Conservation (phyloP, 192 early-diverging fungal species). For the Coemansia reversa region DNA sequence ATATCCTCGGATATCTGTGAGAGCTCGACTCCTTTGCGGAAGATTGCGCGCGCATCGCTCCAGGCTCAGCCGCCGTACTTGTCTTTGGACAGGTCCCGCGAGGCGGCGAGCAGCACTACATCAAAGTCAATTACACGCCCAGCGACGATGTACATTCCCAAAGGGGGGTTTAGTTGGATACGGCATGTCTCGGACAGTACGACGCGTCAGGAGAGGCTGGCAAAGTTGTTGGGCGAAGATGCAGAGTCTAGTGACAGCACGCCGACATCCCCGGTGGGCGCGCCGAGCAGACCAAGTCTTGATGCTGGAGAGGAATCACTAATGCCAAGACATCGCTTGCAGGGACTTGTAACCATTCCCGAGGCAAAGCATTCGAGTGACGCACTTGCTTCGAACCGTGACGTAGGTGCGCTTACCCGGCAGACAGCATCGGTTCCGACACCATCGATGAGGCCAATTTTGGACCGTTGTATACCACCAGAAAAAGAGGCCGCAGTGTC, state of each 20-base stretch:
- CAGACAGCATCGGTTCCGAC: slow-evolving; percentile 12
- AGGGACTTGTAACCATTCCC: slow-evolving; percentile 15
- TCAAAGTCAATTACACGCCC: slow-evolving; percentile 27
- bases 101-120: neutral
- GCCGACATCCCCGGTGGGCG: slow-evolving; percentile 34
- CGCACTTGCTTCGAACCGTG: neutral
- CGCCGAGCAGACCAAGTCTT: slow-evolving; percentile 14
- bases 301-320: slow-evolving; percentile 10
- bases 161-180: slow-evolving; percentile 12
- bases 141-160: slow-evolving; percentile 40
- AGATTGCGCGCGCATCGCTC: slow-evolving; percentile 33
- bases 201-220: slow-evolving; percentile 47
- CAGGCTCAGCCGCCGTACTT: slow-evolving; percentile 30
- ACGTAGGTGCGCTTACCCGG: neutral
- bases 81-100: slow-evolving; percentile 6
- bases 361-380: slow-evolving; percentile 19
- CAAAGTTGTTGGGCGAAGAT: slow-evolving; percentile 34
- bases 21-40: slow-evolving; percentile 5
- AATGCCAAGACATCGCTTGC: neutral
- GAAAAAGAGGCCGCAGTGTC: neutral
- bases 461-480: neutral
- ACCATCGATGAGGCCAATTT: neutral
- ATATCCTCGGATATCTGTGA: slow-evolving; percentile 41
- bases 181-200: slow-evolving; percentile 30
- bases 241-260: slow-evolving; percentile 34